phyloP scores from a whole-genome alignment of 129 eudicot genomes.

The Saposhnikovia divaricata region DNA sequence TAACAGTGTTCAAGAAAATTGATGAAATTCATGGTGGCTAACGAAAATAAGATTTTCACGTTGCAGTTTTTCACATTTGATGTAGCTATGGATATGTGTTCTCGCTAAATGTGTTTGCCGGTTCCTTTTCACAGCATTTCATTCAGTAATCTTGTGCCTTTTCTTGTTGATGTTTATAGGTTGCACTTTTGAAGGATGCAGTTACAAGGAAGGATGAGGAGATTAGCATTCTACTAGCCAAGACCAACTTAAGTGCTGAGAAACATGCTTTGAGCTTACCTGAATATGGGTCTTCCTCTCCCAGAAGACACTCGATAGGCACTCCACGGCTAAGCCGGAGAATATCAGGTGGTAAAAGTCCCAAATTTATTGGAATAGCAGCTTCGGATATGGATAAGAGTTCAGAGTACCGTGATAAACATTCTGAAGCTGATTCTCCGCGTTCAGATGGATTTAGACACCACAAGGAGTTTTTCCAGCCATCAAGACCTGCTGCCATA shows the following conservation, averaged over 20 bases:
- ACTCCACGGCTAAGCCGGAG: conserved; percentile 20
- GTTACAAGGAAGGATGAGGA: conserved; percentile 64
- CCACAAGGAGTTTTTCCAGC: conserved; percentile 29
- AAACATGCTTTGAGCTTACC: conserved; percentile 27
- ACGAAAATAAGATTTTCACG: background rate
- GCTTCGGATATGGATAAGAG: conserved; percentile 37
- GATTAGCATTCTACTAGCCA: conserved; percentile 30
- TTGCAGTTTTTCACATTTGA: background rate
- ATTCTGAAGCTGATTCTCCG: conserved; percentile 41
- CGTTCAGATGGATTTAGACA: conserved; percentile 42
- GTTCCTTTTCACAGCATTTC: background rate
- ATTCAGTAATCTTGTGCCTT: background rate
- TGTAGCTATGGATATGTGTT: background rate
- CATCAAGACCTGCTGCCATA: conserved; percentile 25
- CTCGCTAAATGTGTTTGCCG: background rate
- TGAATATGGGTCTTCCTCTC: conserved; percentile 37
- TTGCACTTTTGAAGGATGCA: conserved; percentile 47
- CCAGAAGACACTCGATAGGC: conserved; percentile 41
- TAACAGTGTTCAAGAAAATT: background rate
- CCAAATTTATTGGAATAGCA: conserved; percentile 17
- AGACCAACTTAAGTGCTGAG: conserved; percentile 37
- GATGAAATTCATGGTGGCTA: background rate
- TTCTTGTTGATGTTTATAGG: conserved; percentile 33
- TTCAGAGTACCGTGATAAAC: conserved; percentile 48
- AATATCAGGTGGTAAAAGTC: conserved; percentile 16